Conservation (phyloP, 176 grass and related monocot genomes). For the Avena atlantica region DNA sequence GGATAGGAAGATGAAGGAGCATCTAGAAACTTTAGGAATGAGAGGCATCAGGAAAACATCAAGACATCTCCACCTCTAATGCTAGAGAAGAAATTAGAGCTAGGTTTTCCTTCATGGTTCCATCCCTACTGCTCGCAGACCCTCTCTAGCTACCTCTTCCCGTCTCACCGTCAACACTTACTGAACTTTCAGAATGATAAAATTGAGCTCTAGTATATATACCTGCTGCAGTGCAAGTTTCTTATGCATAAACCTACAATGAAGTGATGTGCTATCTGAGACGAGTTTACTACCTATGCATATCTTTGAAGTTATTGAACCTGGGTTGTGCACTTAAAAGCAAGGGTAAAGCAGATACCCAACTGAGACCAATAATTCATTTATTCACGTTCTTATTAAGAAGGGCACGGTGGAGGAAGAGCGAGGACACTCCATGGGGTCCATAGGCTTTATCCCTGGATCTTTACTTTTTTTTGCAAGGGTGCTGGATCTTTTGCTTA, state of each 20-base stretch:
- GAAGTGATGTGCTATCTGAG: no score
- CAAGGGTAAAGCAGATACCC: no score
- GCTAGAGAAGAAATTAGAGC: neutral
- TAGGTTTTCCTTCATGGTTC: neutral
- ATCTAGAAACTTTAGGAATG: neutral
- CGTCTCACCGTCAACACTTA: neutral
- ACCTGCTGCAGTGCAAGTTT: neutral
- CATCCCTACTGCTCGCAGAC: neutral
- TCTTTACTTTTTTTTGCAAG: no score
- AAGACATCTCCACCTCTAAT: neutral
- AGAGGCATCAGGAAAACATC: neutral
- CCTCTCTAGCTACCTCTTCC: neutral
- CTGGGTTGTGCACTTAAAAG: no score
- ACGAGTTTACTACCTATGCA: no score
- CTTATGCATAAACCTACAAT: neutral
- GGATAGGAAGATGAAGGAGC: neutral
- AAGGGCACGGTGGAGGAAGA: no score
- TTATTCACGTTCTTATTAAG: no score
- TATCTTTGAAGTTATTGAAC: no score
- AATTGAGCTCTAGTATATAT: neutral
- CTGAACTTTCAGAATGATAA: neutral
- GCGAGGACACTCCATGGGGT: no score
- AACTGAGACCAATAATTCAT: no score
- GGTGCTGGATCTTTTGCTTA: no score
- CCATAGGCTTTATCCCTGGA: no score